Percentiles rank a stretch among this genome's conserved stretches.
Conservation (phyloP, 441 rosid species). For the Isatis lusitanica region DNA sequence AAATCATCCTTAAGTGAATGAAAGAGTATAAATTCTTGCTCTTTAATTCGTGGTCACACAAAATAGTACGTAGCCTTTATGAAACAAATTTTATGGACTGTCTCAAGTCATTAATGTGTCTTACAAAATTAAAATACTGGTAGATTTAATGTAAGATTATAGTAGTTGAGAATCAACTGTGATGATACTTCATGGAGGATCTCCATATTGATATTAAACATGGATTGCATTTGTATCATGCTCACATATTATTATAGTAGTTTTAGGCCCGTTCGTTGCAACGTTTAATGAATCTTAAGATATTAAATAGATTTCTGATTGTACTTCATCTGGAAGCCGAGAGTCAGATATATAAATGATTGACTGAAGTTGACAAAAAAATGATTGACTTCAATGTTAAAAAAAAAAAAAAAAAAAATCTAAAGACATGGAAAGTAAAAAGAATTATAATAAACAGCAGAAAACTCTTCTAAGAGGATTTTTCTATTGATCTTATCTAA, state of each 20-base stretch:
- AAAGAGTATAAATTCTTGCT: neutral
- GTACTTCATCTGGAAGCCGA: neutral
- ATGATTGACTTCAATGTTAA: neutral
- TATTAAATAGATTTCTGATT: neutral
- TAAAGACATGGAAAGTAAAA: neutral
- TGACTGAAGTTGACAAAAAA: neutral
- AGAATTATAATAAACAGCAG: neutral
- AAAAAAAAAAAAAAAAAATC: neutral
- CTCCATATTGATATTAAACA: neutral
- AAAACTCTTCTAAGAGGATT: neutral
- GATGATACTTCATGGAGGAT: neutral
- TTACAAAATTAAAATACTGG: constrained; percentile 21
- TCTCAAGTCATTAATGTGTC: constrained; percentile 22
- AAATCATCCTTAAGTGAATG: neutral
- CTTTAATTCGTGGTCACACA: constrained; percentile 23
- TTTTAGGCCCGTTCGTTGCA: neutral
- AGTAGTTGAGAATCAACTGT: constrained; percentile 2
- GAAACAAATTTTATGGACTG: constrained; percentile 4
- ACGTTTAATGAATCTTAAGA: neutral
- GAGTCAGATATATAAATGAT: neutral
- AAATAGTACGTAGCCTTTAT: constrained; percentile 11
- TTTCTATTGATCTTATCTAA: neutral
- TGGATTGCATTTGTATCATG: neutral
- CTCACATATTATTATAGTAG: neutral
- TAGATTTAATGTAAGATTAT: constrained; percentile 2